A percentile compares a stretch with the other conserved stretches of the same genome.
Evolutionary conservation across 306 rosid species (phyloP).

Genomic region (Cucumis cinereus): DNA sequence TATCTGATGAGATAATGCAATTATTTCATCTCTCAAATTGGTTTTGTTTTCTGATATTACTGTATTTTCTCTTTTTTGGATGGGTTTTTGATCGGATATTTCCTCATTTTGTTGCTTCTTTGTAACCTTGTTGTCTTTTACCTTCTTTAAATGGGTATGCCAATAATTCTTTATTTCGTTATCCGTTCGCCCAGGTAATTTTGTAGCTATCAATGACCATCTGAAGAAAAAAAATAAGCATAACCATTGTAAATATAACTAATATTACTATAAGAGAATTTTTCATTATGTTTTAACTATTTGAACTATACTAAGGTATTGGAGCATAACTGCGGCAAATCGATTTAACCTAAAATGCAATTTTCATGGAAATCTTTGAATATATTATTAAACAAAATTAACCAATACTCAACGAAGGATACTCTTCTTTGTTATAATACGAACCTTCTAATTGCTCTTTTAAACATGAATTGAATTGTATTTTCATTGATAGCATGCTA

Average conservation of each 20-base stretch:
- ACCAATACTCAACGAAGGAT: no score
- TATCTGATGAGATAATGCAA: background rate
- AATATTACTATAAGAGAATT: background rate
- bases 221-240: constrained; percentile 3
- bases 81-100: background rate
- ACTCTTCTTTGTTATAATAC: no score
- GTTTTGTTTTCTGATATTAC: background rate
- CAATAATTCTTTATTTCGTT: constrained; percentile 59
- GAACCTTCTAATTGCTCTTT: no score
- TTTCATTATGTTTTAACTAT: background rate
- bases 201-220: constrained; percentile 57
- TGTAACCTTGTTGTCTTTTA: background rate
- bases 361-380: no score
- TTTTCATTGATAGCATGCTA: no score
- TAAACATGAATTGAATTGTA: background rate
- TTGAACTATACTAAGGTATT: background rate
- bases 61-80: background rate
- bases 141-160: constrained; percentile 51
- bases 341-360: background rate
- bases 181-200: constrained; percentile 55
- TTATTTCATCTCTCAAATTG: background rate
- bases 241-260: background rate
- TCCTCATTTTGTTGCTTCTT: background rate
- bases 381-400: no score
- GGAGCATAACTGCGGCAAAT: background rate